Percentiles rank a stretch among this genome's conserved stretches.
phyloP scores from a whole-genome alignment of 2,329 filamentous ascomycete species.

The Claviceps cyperi region DNA sequence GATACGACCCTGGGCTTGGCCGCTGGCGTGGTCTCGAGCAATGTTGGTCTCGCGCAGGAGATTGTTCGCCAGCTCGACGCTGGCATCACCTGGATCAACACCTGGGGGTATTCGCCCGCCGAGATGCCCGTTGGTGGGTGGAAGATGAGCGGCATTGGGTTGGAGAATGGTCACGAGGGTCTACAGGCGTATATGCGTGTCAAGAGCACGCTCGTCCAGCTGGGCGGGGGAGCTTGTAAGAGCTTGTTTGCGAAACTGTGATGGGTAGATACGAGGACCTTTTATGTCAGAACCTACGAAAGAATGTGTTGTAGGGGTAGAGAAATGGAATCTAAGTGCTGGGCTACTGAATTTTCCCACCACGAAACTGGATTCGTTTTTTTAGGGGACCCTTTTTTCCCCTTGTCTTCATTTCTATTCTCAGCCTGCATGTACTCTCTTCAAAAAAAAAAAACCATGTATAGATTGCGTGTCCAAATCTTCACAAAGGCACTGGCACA shows the following conservation, averaged over 20 bases:
- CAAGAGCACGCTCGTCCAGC: slow-evolving; percentile 78
- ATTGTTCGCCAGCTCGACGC: slow-evolving; percentile 60
- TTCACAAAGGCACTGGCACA: slow-evolving; percentile 22
- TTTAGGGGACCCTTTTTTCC: background rate
- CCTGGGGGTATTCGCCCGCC: slow-evolving; percentile 81
- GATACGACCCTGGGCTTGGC: slow-evolving; percentile 64
- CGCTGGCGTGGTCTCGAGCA: slow-evolving; percentile 67
- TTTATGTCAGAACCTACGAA: too few relatives aligned
- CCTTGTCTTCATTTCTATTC: background rate
- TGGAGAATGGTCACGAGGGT: slow-evolving; percentile 72
- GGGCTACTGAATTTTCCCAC: too few relatives aligned
- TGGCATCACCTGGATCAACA: slow-evolving; percentile 85
- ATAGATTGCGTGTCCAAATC: background rate
- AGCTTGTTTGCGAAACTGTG: slow-evolving; percentile 58
- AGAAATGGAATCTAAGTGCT: too few relatives aligned
- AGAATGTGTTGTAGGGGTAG: too few relatives aligned
- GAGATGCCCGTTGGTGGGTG: slow-evolving; percentile 89
- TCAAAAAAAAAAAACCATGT: background rate
- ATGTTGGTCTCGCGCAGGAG: slow-evolving; percentile 59
- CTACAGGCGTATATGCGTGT: slow-evolving; percentile 73
- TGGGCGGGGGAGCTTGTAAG: slow-evolving; percentile 49
- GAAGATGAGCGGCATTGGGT: slow-evolving; percentile 79
- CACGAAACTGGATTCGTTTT: too few relatives aligned
- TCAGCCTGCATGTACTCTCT: background rate
- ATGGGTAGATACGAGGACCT: background rate